A percentile compares a stretch with the other conserved stretches of the same genome.
These are phyloP conservation scores for Schizosaccharomyces cryophilus DNA, from an alignment of 805 yeast genomes.

Conservation along the genomic window DNA sequence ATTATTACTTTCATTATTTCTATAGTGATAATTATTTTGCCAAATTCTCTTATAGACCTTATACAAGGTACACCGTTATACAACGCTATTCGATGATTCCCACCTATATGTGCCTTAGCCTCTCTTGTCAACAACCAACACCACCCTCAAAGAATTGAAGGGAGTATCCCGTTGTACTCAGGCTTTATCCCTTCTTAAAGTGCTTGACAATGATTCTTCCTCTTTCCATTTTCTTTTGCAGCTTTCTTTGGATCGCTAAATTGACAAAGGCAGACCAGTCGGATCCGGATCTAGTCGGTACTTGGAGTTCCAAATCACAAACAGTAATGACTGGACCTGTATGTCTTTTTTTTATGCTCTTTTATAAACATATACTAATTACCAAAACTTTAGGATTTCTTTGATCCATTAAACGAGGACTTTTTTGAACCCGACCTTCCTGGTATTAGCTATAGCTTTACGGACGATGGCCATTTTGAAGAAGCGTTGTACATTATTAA, in stretches of 20 bases:
- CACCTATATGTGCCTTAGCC: too few species aligned
- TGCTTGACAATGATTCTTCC: not conserved
- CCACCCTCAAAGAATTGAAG: too few species aligned
- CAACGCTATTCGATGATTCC: too few species aligned
- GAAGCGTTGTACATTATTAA: slow-evolving; percentile 65
- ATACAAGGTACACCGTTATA: too few species aligned
- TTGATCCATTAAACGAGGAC: slow-evolving; percentile 86
- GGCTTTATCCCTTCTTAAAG: too few species aligned
- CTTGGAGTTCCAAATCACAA: slow-evolving; percentile 87
- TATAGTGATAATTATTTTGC: too few species aligned
- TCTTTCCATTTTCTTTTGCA: not conserved
- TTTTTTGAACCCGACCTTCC: slow-evolving; percentile 89
- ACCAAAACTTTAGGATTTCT: slow-evolving; percentile 24
- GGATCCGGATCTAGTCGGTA: slow-evolving; percentile 23
- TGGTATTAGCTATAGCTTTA: slow-evolving; percentile 79
- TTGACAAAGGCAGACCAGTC: not conserved
- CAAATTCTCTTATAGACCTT: too few species aligned
- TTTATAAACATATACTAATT: not conserved
- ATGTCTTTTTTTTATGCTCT: slow-evolving; percentile 4
- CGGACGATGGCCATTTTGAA: slow-evolving; percentile 76
- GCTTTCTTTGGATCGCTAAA: not conserved
- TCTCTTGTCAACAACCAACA: too few species aligned
- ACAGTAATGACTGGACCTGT: slow-evolving; percentile 87
- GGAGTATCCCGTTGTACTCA: too few species aligned
- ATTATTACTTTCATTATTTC: too few species aligned